Percentiles rank a stretch among this genome's conserved stretches.
Evolutionary conservation across 2,329 filamentous ascomycete species (phyloP).

Genomic region (Emydomyces testavorans): DNA sequence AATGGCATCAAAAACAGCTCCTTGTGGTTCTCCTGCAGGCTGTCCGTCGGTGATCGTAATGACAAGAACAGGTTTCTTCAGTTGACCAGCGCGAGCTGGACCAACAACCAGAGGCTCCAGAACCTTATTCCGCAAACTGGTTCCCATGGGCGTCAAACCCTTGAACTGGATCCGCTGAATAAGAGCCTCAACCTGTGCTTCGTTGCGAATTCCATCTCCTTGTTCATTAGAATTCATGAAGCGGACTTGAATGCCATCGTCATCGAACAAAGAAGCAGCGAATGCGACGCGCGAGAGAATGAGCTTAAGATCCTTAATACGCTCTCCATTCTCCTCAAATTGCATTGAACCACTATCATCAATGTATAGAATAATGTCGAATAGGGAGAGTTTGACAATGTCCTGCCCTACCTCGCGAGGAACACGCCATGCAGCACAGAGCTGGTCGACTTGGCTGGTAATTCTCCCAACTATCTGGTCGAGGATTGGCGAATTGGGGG

Average conservation of each 20-base stretch:
- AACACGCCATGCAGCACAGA: conserved; percentile 48
- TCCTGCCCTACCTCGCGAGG: conserved; percentile 51
- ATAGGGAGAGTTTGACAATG: conserved; percentile 51
- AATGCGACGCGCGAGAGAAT: conserved; percentile 53
- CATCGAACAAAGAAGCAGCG: conserved; percentile 56
- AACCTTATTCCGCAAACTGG: conserved; percentile 51
- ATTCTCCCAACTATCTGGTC: conserved; percentile 43
- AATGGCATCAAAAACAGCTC: conserved; percentile 48
- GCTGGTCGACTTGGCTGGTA: conserved; percentile 41
- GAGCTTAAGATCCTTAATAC: conserved; percentile 54
- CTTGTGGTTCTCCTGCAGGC: conserved; percentile 50
- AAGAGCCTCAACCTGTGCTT: conserved; percentile 48
- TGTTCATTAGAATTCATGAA: conserved; percentile 55
- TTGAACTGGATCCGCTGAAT: conserved; percentile 50
- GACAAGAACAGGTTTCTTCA: conserved; percentile 53
- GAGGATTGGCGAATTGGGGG: conserved; percentile 41
- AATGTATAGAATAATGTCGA: conserved; percentile 53
- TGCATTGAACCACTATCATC: conserved; percentile 60
- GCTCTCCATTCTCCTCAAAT: conserved; percentile 55
- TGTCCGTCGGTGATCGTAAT: conserved; percentile 57
- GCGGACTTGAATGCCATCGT: conserved; percentile 55
- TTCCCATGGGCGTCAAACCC: conserved; percentile 56
- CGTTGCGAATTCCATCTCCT: conserved; percentile 45
- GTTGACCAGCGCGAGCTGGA: conserved; percentile 41
- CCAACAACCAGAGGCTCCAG: conserved; percentile 49